Evolutionary conservation across 768 basidiomycete species (phyloP).

Genomic region (Lactifluus piperatus): DNA sequence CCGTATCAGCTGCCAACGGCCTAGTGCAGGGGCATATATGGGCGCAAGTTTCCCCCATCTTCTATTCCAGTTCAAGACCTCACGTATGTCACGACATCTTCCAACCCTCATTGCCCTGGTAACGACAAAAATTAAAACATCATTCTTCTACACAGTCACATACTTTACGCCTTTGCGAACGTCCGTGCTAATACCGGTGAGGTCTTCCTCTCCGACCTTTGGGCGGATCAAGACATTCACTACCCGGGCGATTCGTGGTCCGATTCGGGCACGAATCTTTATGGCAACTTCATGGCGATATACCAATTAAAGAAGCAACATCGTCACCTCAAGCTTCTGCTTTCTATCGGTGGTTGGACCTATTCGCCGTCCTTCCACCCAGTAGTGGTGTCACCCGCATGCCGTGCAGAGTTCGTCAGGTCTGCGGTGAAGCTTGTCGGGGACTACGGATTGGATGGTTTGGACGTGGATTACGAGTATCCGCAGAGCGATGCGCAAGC

Average conservation of each 20-base stretch:
- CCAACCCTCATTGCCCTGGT: slow-evolving; percentile 2
- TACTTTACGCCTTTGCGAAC: slow-evolving; percentile 92
- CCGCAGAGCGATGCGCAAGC: slow-evolving; percentile 75
- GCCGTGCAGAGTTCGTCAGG: slow-evolving; percentile 70
- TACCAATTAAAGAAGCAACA: slow-evolving; percentile 85
- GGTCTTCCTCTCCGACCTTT: slow-evolving; percentile 79
- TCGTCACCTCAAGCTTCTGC: slow-evolving; percentile 67
- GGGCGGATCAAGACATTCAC: slow-evolving; percentile 97
- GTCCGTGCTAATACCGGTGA: slow-evolving; percentile 76
- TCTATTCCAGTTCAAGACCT: slow-evolving; percentile 76
- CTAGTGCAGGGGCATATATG: slow-evolving; percentile 81
- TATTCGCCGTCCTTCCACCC: slow-evolving; percentile 85
- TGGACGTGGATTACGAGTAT: slow-evolving; percentile 93
- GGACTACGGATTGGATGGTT: slow-evolving; percentile 86
- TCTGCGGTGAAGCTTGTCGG: slow-evolving; percentile 75
- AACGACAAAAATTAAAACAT: slow-evolving; percentile 7
- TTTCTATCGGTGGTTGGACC: slow-evolving; percentile 95
- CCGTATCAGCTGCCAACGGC: slow-evolving; percentile 1
- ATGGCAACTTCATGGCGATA: slow-evolving; percentile 91
- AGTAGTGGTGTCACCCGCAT: slow-evolving; percentile 54
- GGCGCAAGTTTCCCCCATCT: slow-evolving; percentile 82
- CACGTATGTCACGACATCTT: slow-evolving; percentile 47
- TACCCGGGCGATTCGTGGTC: slow-evolving; percentile 95
- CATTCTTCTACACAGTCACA: slow-evolving; percentile 43
- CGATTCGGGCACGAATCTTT: slow-evolving; percentile 82